A percentile compares a stretch with the other conserved stretches of the same genome.
phyloP scores from a whole-genome alignment of 2,329 filamentous ascomycete genomes.

The Tothia fuscella region DNA sequence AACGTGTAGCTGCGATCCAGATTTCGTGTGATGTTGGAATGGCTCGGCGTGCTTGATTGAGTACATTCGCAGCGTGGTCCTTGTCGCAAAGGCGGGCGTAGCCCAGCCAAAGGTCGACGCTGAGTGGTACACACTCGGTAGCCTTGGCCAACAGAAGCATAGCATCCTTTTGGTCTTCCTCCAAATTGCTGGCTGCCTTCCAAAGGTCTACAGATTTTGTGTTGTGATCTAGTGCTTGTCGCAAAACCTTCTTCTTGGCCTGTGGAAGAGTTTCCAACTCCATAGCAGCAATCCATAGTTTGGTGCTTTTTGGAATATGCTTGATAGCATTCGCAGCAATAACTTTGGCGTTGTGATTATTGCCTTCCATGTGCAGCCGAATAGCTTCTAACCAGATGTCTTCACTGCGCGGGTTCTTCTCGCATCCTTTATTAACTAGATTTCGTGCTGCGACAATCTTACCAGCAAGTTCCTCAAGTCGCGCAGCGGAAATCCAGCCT shows the following conservation, averaged over 20 bases:
- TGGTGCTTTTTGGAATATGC: slow-evolving; percentile 76
- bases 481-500: slow-evolving; percentile 89
- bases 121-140: slow-evolving; percentile 86
- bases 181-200: slow-evolving; percentile 94
- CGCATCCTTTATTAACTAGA: slow-evolving; percentile 76
- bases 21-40: slow-evolving; percentile 89
- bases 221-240: slow-evolving; percentile 83
- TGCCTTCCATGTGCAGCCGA: slow-evolving; percentile 55
- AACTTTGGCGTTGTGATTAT: slow-evolving; percentile 85
- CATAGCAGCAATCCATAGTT: slow-evolving; percentile 92
- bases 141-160: slow-evolving; percentile 84
- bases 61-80: slow-evolving; percentile 84
- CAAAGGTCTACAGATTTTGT: slow-evolving; percentile 93
- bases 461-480: slow-evolving; percentile 84
- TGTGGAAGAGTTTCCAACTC: slow-evolving; percentile 70
- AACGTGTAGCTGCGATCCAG: slow-evolving; percentile 85
- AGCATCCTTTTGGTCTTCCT: slow-evolving; percentile 81
- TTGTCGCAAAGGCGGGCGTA: slow-evolving; percentile 80
- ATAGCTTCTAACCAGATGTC: slow-evolving; percentile 97
- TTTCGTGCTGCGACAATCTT: slow-evolving; percentile 83
- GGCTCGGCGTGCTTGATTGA: slow-evolving; percentile 90
- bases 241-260: slow-evolving; percentile 84
- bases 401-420: slow-evolving; percentile 85
- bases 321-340: slow-evolving; percentile 91
- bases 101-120: slow-evolving; percentile 90